Conservation (phyloP, 805 yeast species). For the Ogataea thermomethanolica region DNA sequence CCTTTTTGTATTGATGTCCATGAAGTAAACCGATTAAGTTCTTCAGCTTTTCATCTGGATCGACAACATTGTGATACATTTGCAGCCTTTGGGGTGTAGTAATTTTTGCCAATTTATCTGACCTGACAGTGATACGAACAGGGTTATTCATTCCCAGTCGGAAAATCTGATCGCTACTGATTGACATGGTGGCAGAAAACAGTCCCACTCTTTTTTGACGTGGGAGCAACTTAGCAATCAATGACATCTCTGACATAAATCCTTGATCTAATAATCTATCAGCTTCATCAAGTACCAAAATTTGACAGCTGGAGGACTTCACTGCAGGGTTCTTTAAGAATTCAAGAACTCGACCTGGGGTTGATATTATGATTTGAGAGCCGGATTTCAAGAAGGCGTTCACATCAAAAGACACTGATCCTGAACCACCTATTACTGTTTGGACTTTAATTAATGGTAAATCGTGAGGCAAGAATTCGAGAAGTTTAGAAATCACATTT, state of each 20-base stretch:
- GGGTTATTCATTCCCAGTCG: slow-evolving; percentile 93
- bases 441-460: slow-evolving; percentile 47
- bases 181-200: slow-evolving; percentile 88
- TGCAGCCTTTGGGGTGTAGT: slow-evolving; percentile 63
- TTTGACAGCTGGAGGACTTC: slow-evolving; percentile 60
- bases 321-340: slow-evolving; percentile 59
- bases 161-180: slow-evolving; percentile 75
- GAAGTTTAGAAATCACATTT: slow-evolving; percentile 55
- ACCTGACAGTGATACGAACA: slow-evolving; percentile 75
- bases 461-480: slow-evolving; percentile 55
- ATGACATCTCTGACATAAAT: slow-evolving; percentile 64
- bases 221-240: slow-evolving; percentile 68
- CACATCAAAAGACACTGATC: slow-evolving; percentile 67
- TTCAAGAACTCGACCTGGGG: slow-evolving; percentile 87
- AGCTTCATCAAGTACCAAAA: slow-evolving; percentile 87
- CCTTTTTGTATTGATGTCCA: slow-evolving; percentile 62
- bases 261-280: slow-evolving; percentile 81
- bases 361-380: slow-evolving; percentile 82
- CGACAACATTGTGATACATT: slow-evolving; percentile 55
- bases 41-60: slow-evolving; percentile 61
- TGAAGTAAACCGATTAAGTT: slow-evolving; percentile 50
- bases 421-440: slow-evolving; percentile 59
- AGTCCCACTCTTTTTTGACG: slow-evolving; percentile 91
- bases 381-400: slow-evolving; percentile 47
- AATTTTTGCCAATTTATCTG: slow-evolving; percentile 35